Conservation (phyloP, 75 land plant species). For the Pinus albicaulis region DNA sequence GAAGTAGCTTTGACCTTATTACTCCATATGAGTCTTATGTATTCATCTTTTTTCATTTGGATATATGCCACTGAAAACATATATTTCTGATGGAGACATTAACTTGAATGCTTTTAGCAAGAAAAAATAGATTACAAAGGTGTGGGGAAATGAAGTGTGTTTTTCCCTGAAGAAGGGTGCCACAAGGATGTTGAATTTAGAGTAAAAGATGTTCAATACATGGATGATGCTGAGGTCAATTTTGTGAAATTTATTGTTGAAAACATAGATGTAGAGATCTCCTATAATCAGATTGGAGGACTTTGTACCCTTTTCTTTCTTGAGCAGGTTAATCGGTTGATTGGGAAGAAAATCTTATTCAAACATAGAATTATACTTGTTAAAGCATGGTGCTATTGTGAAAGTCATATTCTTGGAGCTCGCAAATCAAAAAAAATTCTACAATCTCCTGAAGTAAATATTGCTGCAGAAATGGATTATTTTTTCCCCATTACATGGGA, state of each 20-base stretch:
- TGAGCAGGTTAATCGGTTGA: slow-evolving; percentile 59
- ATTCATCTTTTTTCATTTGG: too few species aligned
- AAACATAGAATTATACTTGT: slow-evolving; percentile 69
- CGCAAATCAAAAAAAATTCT: slow-evolving; percentile 23
- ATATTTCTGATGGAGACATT: too few species aligned
- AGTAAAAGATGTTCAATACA: slow-evolving; percentile 64
- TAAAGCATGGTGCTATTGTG: slow-evolving; percentile 83
- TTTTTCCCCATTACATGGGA: slow-evolving; percentile 33
- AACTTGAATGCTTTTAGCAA: too few species aligned
- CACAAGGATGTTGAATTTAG: slow-evolving; percentile 48
- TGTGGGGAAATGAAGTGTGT: too few species aligned
- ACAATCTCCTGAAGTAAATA: slow-evolving; percentile 16
- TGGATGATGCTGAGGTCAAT: slow-evolving; percentile 64
- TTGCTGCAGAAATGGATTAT: slow-evolving; percentile 14
- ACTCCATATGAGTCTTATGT: background rate
- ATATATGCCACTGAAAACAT: too few species aligned
- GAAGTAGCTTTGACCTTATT: background rate
- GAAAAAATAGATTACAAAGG: too few species aligned
- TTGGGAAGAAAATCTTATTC: slow-evolving; percentile 63
- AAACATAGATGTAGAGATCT: slow-evolving; percentile 64
- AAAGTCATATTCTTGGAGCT: slow-evolving; percentile 73
- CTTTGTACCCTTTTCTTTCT: slow-evolving; percentile 66
- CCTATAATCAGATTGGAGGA: slow-evolving; percentile 71
- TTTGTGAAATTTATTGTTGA: slow-evolving; percentile 66
- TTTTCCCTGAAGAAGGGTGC: too few species aligned